These are phyloP conservation scores for Quercus gilva DNA, from an alignment of 306 rosid genomes.

Conservation along the genomic window DNA sequence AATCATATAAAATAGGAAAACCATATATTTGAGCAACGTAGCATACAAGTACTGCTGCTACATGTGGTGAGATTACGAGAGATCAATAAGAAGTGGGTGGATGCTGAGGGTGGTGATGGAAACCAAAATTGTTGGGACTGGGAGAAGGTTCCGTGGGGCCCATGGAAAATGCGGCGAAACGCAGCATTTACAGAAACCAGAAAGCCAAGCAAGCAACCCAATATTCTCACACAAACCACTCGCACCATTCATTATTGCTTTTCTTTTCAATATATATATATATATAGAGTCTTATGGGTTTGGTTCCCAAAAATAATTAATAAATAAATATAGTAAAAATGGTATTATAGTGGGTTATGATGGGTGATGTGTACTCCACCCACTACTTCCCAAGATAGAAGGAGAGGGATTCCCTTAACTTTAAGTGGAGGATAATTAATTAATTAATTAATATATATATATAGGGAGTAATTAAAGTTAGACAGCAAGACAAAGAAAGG, in stretches of 20 bases:
- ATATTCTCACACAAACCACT: not conserved
- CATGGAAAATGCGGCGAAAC: conserved; percentile 71
- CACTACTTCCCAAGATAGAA: conserved; percentile 5
- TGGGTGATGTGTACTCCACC: conserved; percentile 40
- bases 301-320: not conserved
- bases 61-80: conserved; percentile 8
- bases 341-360: not conserved
- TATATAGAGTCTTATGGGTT: too few species aligned
- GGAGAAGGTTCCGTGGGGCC: conserved; percentile 51
- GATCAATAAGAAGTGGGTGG: conserved; percentile 31
- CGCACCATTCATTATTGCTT: not conserved
- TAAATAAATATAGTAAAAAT: not conserved
- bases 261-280: too few species aligned
- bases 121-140: conserved; percentile 13
- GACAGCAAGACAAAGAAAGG: not conserved
- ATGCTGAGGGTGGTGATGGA: conserved; percentile 43
- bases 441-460: not conserved
- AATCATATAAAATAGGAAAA: not conserved
- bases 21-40: not conserved
- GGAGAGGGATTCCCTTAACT: conserved; percentile 19
- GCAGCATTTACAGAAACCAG: conserved; percentile 32
- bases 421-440: conserved; percentile 10
- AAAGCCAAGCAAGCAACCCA: conserved; percentile 7
- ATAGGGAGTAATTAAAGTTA: not conserved
- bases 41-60: not conserved